A percentile compares a stretch with the other conserved stretches of the same genome.
Evolutionary conservation across 768 basidiomycete genomes (phyloP).

Genomic region (Heimioporus sp.): DNA sequence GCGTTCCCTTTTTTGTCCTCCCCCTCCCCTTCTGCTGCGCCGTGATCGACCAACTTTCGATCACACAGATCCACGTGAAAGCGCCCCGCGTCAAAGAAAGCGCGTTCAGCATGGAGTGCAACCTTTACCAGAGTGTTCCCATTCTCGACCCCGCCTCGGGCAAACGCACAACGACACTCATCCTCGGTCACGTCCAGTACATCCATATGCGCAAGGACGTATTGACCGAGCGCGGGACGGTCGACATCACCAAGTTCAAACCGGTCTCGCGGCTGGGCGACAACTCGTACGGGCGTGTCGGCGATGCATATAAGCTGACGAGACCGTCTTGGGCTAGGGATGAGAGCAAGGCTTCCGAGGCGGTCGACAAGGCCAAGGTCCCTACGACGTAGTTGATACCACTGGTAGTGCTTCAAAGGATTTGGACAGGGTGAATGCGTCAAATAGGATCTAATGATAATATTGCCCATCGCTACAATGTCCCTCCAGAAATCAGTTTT

Average conservation of each 20-base stretch:
- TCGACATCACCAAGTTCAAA: constrained; percentile 37
- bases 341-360: constrained; percentile 7
- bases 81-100: constrained; percentile 43
- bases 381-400: background rate
- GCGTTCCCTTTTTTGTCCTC: background rate
- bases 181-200: constrained; percentile 40
- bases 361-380: background rate
- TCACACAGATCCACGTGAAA: constrained; percentile 36
- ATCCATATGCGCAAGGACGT: constrained; percentile 45
- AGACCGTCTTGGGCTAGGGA: constrained; percentile 24
- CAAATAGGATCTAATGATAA: too few relatives aligned
- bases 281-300: constrained; percentile 33
- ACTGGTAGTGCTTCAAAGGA: background rate
- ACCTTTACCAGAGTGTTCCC: constrained; percentile 31
- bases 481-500: too few relatives aligned
- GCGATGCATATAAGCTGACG: constrained; percentile 26
- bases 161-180: constrained; percentile 28
- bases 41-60: background rate
- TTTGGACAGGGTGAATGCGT: too few relatives aligned
- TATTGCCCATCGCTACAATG: too few relatives aligned
- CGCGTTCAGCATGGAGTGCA: constrained; percentile 49
- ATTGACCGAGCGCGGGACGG: constrained; percentile 33
- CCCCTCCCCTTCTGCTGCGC: too few relatives aligned
- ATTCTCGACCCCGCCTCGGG: constrained; percentile 34
- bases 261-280: constrained; percentile 41